Base-by-base conservation (phyloP, 192 early-diverging fungal genomes). In the Backusella psychrophila region DNA sequence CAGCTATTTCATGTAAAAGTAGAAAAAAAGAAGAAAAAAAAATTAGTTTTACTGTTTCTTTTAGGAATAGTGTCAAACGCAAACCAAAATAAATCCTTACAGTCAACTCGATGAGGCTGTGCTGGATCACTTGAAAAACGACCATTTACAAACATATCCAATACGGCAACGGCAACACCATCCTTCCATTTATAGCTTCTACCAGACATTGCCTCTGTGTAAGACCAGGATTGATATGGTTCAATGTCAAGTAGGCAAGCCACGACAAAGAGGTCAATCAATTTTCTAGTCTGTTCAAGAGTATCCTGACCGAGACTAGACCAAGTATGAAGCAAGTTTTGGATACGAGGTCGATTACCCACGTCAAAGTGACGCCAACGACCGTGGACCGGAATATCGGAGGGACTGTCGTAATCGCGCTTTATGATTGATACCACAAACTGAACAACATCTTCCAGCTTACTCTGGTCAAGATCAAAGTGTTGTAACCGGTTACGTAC, bases 171-270 rank as follows among this genome's bases (percentile, higher is more conserved):
- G 3, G 92, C 97, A 66, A 98, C 75, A 0, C 96, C 97, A 76
- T 98, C 97, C 0, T 91, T 92, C 26, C 96, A 83, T 36, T 83
- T 81, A 72, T 90, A 87, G 4, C 74, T 77, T 12, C 75, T 59
- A 19, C 90, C 84, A 0, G 88, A 70, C 8, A 80, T 77, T 17
- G 76, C 71, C 75, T 94, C 92, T 29, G 81, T 77, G 80, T 90
- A 98, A 23, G 80, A 84, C 95, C 95, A 98, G 14, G 81, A 41
- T 72, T 87, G 86, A 4, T 94, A 94, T 0, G 97, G 94, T 0
- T 95, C 95, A 2, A 95, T 94, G 75, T 98, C 97, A 23, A 98
- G 82, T 7, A 98, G 87, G 15, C 96, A 94, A 5, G 93, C 93
- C 3, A 96, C 91, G 6, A 96, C 90, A 74, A 94, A 91, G 65